Percentiles rank a stretch among this genome's conserved stretches.
These are phyloP conservation scores for Sutorius eximius DNA, from an alignment of 1,284 basidiomycete genomes.

Conservation along the genomic window DNA sequence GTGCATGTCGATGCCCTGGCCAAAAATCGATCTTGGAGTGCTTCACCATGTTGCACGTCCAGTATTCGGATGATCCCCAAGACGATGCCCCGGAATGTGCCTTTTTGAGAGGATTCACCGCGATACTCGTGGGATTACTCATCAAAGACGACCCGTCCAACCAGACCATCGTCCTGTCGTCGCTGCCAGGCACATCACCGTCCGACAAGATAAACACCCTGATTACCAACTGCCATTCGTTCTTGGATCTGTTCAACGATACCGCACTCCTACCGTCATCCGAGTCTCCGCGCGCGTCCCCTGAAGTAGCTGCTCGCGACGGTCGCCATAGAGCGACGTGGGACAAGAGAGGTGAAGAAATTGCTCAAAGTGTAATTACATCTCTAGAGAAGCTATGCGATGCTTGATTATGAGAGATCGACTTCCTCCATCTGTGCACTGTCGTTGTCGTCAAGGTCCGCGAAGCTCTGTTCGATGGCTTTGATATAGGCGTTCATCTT, in stretches of 20 bases:
- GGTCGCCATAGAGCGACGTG: constrained; percentile 16
- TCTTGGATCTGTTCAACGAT: constrained; percentile 54
- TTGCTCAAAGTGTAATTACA: constrained; percentile 50
- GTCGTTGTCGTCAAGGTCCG: constrained; percentile 45
- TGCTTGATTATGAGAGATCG: constrained; percentile 21
- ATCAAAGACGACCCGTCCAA: constrained; percentile 49
- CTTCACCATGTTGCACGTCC: constrained; percentile 16
- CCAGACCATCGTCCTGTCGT: constrained; percentile 44
- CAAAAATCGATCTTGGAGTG: constrained; percentile 42
- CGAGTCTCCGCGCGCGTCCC: constrained; percentile 8
- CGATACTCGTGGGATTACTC: constrained; percentile 71
- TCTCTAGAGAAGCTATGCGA: constrained; percentile 43
- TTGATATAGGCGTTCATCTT: constrained; percentile 74
- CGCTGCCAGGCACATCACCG: constrained; percentile 39
- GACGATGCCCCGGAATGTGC: constrained; percentile 36
- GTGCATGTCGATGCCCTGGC: constrained; percentile 48
- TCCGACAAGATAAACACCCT: constrained; percentile 46
- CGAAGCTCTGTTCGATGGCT: constrained; percentile 68
- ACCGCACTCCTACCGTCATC: constrained; percentile 1
- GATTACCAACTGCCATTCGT: constrained; percentile 54
- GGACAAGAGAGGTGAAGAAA: constrained; percentile 42
- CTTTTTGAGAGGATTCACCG: constrained; percentile 67
- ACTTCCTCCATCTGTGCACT: constrained; percentile 7
- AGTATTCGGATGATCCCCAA: constrained; percentile 22
- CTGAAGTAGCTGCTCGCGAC: constrained; percentile 6